Conservation (phyloP, 2,329 filamentous ascomycete genomes). For the Penicillium brevicompactum region DNA sequence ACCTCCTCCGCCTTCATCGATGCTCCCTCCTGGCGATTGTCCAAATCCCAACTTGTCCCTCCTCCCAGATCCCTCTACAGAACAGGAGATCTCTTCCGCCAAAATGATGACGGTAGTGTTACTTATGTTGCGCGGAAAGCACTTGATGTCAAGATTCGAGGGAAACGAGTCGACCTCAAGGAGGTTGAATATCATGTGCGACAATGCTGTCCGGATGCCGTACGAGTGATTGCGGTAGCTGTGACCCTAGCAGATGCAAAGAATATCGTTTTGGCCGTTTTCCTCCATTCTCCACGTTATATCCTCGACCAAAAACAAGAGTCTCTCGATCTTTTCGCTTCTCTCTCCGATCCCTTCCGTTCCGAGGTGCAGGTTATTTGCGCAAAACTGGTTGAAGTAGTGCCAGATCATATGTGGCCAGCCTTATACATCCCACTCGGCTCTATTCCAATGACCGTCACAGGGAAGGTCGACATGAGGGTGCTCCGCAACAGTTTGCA, state of each 20-base stretch:
- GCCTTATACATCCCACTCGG: neutral
- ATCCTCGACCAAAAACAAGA: neutral
- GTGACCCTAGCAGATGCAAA: neutral
- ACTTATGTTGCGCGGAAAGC: conserved; percentile 56
- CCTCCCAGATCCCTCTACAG: conserved; percentile 1
- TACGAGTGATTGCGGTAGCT: neutral
- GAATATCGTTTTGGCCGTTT: neutral
- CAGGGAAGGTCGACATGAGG: neutral
- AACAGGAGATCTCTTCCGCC: conserved; percentile 14
- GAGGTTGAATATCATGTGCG: conserved; percentile 42
- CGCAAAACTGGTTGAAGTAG: neutral
- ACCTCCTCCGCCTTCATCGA: conserved; percentile 19
- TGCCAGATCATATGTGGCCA: neutral
- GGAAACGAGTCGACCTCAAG: conserved; percentile 60
- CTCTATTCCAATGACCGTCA: neutral
- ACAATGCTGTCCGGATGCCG: neutral
- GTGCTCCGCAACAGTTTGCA: neutral
- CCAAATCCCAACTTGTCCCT: neutral
- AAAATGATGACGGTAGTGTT: conserved; percentile 14
- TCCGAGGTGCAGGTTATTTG: neutral
- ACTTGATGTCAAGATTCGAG: conserved; percentile 62
- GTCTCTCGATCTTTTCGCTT: neutral
- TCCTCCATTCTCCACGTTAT: neutral
- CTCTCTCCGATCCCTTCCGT: neutral
- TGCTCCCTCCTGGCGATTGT: conserved; percentile 18